phyloP scores from a whole-genome alignment of 768 basidiomycete species.

The Scleroderma bovista region DNA sequence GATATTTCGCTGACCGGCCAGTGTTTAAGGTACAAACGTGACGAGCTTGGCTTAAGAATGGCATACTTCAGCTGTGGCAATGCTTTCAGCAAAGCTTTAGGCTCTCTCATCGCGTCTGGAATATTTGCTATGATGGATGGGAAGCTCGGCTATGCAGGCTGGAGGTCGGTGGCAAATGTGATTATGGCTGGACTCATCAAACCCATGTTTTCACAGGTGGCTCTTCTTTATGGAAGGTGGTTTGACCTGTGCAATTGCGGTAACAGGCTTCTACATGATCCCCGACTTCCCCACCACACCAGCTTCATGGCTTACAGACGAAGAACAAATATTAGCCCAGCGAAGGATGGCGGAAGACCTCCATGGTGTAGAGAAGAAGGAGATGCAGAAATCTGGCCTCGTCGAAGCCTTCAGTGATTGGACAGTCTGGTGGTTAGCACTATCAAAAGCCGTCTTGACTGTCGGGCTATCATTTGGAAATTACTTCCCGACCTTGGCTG shows the following conservation, averaged over 20 bases:
- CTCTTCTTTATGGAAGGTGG: constrained; percentile 45
- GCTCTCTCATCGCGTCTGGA: constrained; percentile 43
- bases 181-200: too few species aligned
- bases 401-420: constrained; percentile 51
- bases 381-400: not conserved
- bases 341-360: constrained; percentile 26
- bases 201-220: constrained; percentile 38
- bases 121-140: constrained; percentile 45
- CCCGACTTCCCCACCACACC: constrained; percentile 42
- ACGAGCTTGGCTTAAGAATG: constrained; percentile 40
- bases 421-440: constrained; percentile 80
- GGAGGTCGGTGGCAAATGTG: constrained; percentile 39
- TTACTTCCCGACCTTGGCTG: constrained; percentile 73
- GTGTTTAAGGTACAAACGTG: constrained; percentile 36
- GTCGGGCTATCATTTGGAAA: constrained; percentile 70
- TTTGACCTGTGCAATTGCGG: constrained; percentile 40
- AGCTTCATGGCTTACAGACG: constrained; percentile 36
- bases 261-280: constrained; percentile 41
- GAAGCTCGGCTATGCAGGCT: constrained; percentile 42
- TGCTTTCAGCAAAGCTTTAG: constrained; percentile 52
- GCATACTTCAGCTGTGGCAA: constrained; percentile 47
- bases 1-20: not conserved
- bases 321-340: constrained; percentile 31
- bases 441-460: constrained; percentile 33
- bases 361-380: constrained; percentile 38